Evolutionary conservation across 2,329 filamentous ascomycete genomes (phyloP), one percentile per base, ranked within the genome.

Genomic region (Paracoccidioides brasiliensis): DNA sequence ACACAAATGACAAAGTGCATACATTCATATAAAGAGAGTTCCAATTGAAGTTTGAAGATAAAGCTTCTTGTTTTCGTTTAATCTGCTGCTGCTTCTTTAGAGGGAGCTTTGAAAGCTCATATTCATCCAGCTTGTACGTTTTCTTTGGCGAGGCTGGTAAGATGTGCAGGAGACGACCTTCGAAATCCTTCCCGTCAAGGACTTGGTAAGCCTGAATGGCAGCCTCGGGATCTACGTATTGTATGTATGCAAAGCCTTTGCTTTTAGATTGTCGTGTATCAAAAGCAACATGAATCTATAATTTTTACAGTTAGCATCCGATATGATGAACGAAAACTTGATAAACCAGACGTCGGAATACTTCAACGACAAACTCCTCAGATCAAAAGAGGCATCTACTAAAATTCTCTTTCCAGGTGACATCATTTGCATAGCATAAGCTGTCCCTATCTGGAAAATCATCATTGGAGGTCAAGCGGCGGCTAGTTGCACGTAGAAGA

Each of bases 401-500:
- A 98, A 95, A 94, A 95, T 93, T 86, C 81, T 88, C 84, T 90
- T 84, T 85, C 85, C 84, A 82, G 76, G 73, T 89, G 78, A 82
- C 87, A 90, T 94, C 90, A 97, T 78, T 78, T 89, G 87, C 88
- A 75, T 72, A 78, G 86, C 86, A 91, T 96, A 87, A 90, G 91
- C 83, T 97, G 93, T 97, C 93, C 93, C 93, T 97, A 97, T 97
- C 93, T 83, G 86, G 86, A 81, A 82, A 76, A 88, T 97, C 91
- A 97, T 97, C 93, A 91, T 80, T 72, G 43, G 44, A 42, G 41
- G 30, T 37, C 55, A 54, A 55, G 37, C 9, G 12, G 45, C 58
- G 62, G 64, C 58, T 63, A 63, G 56, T 40, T 44, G 32, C 45
- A 44, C 15, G n/a, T 46, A 49, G 33, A 14, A 40, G 42, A 55